Percentiles rank a stretch among this genome's conserved stretches.
Conservation (phyloP, 441 rosid genomes). For the Populus tomentosa region DNA sequence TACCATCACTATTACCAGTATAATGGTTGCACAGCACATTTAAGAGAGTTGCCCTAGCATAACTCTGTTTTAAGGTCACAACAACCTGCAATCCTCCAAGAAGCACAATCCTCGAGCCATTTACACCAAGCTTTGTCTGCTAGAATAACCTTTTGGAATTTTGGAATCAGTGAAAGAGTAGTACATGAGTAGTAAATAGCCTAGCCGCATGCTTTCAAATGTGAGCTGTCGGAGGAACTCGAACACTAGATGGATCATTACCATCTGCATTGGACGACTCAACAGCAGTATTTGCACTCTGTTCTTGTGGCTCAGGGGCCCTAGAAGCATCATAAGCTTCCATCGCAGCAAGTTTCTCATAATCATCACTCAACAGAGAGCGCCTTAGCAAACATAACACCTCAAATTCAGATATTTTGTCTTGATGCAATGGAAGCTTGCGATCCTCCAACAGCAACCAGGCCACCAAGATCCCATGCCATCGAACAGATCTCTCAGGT, state of each 20-base stretch:
- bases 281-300: conserved; percentile 35
- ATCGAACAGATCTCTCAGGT: too few relatives aligned
- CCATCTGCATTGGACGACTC: conserved; percentile 37
- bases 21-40: conserved; percentile 64
- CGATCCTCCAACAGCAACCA: too few relatives aligned
- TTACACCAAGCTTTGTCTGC: conserved; percentile 68
- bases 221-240: conserved; percentile 88
- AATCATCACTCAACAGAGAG: conserved; percentile 78
- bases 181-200: conserved; percentile 67
- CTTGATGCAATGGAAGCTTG: too few relatives aligned
- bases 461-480: too few relatives aligned
- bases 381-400: conserved; percentile 81
- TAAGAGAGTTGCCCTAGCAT: conserved; percentile 78
- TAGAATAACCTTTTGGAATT: conserved; percentile 62
- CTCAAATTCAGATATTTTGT: conserved; percentile 62
- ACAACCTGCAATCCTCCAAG: conserved; percentile 64
- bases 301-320: conserved; percentile 55
- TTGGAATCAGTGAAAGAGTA: conserved; percentile 75
- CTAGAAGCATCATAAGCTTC: conserved; percentile 96
- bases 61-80: conserved; percentile 84
- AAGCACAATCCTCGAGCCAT: conserved; percentile 97
- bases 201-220: conserved; percentile 93
- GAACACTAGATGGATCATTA: conserved; percentile 57
- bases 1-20: conserved; percentile 25
- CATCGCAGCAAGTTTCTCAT: conserved; percentile 80